Base-by-base conservation (phyloP, 768 basidiomycete species). In the Asterophora parasitica region DNA sequence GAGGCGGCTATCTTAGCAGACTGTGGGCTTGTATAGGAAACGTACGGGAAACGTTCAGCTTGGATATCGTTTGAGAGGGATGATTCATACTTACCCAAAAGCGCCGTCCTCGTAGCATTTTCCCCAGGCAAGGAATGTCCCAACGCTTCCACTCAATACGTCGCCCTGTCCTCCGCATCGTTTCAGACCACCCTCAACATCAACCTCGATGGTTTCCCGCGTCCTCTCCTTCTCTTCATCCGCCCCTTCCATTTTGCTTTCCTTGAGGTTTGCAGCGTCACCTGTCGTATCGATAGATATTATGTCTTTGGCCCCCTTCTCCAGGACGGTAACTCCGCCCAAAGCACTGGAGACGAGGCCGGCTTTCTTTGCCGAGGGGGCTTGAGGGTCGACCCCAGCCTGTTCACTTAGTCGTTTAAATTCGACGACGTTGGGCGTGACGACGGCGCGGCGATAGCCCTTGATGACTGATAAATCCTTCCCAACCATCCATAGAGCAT, bases 131-230 rank as follows among this genome's bases (percentile, higher is more conserved):
- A 98, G 72, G 63, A 96, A 81, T 1, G 92, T 81, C 0, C 93
- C 96, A 8, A 92, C 85, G 36, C 78, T 74, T 10, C 96, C 96
- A 57, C 85, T 88, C 46, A 98, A 64, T 31, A 99, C 82, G 66
- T 99, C 96, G 0, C 96, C 96, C 63, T 98, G 96, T 1, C 96
- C 96, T 10, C 96, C 95, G 58, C 92, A 94, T 46, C 96, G 73
- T 69, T 95, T 95, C 57, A 90, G 56, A 1, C 95, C 93, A 1
- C 96, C 96, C 45, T 79, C 68, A 0, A 75, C 67, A 53, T 87
- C 82, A 23, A 88, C 81, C 44, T 77, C 73, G 3, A 92, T 66
- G 3, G 79, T 77, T 58, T 86, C 82, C 48, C 73, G 71, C 32
- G 76, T 72, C 32, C 70, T 73, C 51, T 81, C 78, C 44, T 75